Conservation (phyloP, 2,329 filamentous ascomycete species). For the Aspergillus tanneri region DNA sequence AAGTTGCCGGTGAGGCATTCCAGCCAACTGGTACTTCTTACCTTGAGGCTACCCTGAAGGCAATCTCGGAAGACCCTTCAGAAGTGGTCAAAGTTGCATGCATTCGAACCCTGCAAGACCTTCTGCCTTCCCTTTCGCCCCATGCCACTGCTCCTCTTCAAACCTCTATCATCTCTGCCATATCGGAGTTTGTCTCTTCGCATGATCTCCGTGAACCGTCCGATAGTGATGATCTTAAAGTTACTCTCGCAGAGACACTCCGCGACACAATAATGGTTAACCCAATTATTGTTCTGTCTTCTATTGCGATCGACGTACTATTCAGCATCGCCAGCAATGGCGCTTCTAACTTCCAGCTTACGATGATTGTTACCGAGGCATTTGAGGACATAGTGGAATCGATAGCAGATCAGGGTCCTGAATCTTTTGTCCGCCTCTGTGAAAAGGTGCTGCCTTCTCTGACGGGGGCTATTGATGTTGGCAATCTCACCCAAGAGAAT, state of each 20-base stretch:
- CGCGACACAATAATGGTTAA: slow-evolving; percentile 80
- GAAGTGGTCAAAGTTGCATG: slow-evolving; percentile 92
- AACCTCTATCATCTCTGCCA: slow-evolving; percentile 56
- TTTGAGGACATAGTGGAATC: slow-evolving; percentile 82
- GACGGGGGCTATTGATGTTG: slow-evolving; percentile 85
- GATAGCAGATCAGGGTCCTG: slow-evolving; percentile 62
- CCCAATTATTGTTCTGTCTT: slow-evolving; percentile 68
- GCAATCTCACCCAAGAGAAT: slow-evolving; percentile 74
- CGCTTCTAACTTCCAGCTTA: slow-evolving; percentile 86
- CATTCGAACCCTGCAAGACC: slow-evolving; percentile 77
- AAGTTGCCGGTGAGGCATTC: slow-evolving; percentile 61
- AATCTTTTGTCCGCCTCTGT: slow-evolving; percentile 75
- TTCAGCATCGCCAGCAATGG: slow-evolving; percentile 88
- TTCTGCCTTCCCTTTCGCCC: slow-evolving; percentile 56
- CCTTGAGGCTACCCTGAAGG: slow-evolving; percentile 64
- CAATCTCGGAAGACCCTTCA: slow-evolving; percentile 71
- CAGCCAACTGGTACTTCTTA: slow-evolving; percentile 40
- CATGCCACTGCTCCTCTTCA: slow-evolving; percentile 59
- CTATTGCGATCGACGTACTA: slow-evolving; percentile 72
- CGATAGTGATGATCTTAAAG: slow-evolving; percentile 87
- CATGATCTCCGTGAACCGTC: slow-evolving; percentile 81
- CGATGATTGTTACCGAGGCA: slow-evolving; percentile 80
- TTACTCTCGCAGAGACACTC: slow-evolving; percentile 83
- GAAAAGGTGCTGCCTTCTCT: slow-evolving; percentile 83
- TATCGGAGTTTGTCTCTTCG: slow-evolving; percentile 70